Base-by-base conservation (phyloP, 2,329 filamentous ascomycete species). In the Trichophyton schoenleinii region DNA sequence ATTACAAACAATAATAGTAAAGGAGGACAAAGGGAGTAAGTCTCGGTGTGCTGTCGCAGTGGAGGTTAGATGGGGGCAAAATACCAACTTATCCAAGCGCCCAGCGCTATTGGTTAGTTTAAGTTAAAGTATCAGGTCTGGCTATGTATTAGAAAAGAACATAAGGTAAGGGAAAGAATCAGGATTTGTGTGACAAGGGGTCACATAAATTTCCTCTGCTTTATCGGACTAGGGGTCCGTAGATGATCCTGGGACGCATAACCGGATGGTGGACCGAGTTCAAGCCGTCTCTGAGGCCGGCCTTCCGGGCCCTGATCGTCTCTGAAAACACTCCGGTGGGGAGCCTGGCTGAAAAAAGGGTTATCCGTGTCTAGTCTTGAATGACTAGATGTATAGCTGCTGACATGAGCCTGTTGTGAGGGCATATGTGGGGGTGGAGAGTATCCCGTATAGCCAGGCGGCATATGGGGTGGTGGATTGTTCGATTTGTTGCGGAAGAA, bases 401-500 rank as follows among this genome's bases (percentile, higher is more conserved):
- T 68, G 34, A 70, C 67, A 1, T 70, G 66, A 20, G 66, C 41
- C 15, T 69, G 68, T 7, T 69, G 63, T 5, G 66, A 64, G 13
- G 67, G 61, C 46, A 52, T 52, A 3, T 52, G 46, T 34, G 65
- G 67, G 1, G 68, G 63, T 5, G 52, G 11, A 20, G 70, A 68
- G 34, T 65, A 67, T 15, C 67, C 44, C 20, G 67, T 67, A 60
- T 63, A 67, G 28, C 71, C 38, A 69, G 66, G 31, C 70, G 69
- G 57, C 70, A 72, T 57, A 66, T 70, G 28, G 66, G 70, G 64
- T 67, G 70, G 64, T 67, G 70, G 64, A 69, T 73, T 67, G 70
- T 70, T 64, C 8, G 69, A 68, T 64, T 78, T 77, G 61, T 75
- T 72, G 62, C 79, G 74, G 66, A 83, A 79, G 59, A 81, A 77